Conservation (phyloP, 2,329 filamentous ascomycete species). For the Fusarium begoniae region DNA sequence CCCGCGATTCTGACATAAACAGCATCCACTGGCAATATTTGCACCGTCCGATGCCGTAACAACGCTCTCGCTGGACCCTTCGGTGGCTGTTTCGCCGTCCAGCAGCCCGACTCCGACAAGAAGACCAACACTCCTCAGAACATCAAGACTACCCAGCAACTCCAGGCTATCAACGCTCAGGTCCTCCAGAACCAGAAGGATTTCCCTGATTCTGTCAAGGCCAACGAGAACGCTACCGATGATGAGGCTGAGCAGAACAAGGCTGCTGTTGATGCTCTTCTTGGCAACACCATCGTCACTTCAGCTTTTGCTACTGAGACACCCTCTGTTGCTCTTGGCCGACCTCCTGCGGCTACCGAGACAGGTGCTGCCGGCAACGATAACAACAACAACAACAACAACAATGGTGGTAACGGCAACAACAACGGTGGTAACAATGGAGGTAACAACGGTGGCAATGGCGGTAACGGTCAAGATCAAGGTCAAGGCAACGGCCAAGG, state of each 20-base stretch:
- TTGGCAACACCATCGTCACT: constrained; percentile 44
- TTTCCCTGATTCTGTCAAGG: constrained; percentile 52
- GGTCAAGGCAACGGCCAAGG: background rate
- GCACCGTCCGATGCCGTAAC: constrained; percentile 69
- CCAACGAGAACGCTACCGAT: constrained; percentile 54
- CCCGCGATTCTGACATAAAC: background rate
- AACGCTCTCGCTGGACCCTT: constrained; percentile 66
- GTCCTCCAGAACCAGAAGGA: constrained; percentile 61
- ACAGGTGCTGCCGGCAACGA: constrained; percentile 5
- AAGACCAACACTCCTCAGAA: constrained; percentile 55
- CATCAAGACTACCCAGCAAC: constrained; percentile 57
- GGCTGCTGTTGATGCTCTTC: constrained; percentile 52
- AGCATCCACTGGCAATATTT: constrained; percentile 66
- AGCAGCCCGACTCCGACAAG: constrained; percentile 58
- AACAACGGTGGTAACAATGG: background rate
- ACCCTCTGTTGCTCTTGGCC: constrained; percentile 36
- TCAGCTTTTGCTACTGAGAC: constrained; percentile 48
- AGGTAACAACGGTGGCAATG: background rate
- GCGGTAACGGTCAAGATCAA: background rate
- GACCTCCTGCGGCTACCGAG: constrained; percentile 2
- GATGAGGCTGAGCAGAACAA: constrained; percentile 41
- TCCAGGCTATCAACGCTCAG: constrained; percentile 58
- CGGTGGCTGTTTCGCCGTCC: constrained; percentile 65
- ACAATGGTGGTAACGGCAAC: background rate
- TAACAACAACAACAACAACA: constrained; percentile 4